Percentiles rank a stretch among this genome's conserved stretches.
These are phyloP conservation scores for Zostera marina DNA, from an alignment of 116 monocot genomes.

Conservation along the genomic window DNA sequence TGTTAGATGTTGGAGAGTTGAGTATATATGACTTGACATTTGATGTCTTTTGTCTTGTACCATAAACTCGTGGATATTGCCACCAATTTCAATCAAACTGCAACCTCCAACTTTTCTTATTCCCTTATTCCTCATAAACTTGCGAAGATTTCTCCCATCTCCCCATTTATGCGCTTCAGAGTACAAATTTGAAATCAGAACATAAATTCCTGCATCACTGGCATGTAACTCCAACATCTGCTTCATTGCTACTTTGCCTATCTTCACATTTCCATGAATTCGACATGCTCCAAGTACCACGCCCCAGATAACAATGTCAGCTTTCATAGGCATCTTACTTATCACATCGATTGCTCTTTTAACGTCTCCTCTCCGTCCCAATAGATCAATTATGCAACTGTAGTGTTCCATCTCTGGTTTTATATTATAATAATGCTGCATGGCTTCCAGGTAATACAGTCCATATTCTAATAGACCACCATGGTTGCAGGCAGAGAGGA, in stretches of 20 bases:
- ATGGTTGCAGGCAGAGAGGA: constrained; percentile 42
- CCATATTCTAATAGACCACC: constrained; percentile 30
- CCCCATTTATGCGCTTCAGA: constrained; percentile 20
- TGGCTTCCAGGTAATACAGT: constrained; percentile 17
- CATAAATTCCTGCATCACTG: constrained; percentile 31
- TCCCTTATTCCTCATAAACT: constrained; percentile 22
- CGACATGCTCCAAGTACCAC: constrained; percentile 45
- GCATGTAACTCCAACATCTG: constrained; percentile 29
- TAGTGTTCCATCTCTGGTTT: constrained; percentile 44
- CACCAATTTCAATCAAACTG: constrained; percentile 36
- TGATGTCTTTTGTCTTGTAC: constrained; percentile 35
- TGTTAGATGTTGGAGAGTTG: constrained; percentile 16
- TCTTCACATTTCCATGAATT: constrained; percentile 35
- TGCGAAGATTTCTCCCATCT: constrained; percentile 22
- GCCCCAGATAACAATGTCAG: constrained; percentile 54
- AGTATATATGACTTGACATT: constrained; percentile 16
- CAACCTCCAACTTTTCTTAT: constrained; percentile 27
- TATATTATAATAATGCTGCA: constrained; percentile 28
- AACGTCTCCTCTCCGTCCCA: constrained; percentile 33
- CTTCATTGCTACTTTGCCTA: constrained; percentile 26
- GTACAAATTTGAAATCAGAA: constrained; percentile 32
- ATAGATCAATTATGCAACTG: constrained; percentile 57
- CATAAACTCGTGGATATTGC: constrained; percentile 20
- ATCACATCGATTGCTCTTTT: constrained; percentile 25
- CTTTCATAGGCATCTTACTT: constrained; percentile 35